Conservation (phyloP, 2,329 filamentous ascomycete genomes). For the Aotearoamyces nothofagi region DNA sequence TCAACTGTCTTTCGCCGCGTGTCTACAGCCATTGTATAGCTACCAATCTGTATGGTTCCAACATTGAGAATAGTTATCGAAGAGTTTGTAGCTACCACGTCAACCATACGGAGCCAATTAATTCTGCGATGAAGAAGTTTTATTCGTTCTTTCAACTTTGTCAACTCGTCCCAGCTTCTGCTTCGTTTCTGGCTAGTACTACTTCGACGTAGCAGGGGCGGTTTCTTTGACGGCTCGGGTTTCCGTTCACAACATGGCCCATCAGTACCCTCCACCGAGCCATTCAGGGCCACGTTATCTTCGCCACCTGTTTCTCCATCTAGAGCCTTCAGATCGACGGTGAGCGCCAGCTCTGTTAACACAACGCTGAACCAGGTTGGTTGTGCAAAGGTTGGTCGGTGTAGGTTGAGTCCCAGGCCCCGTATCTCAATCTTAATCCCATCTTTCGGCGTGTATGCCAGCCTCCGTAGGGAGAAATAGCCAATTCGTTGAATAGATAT, state of each 20-base stretch:
- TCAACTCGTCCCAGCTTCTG: slow-evolving; percentile 70
- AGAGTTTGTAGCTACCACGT: slow-evolving; percentile 72
- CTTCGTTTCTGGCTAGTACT: slow-evolving; percentile 31
- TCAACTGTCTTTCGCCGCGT: slow-evolving; percentile 86
- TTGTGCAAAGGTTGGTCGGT: slow-evolving; percentile 90
- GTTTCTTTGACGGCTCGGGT: slow-evolving; percentile 6
- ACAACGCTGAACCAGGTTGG: slow-evolving; percentile 93
- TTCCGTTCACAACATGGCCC: slow-evolving; percentile 9
- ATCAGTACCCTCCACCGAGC: slow-evolving; percentile 13
- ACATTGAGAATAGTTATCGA: slow-evolving; percentile 65
- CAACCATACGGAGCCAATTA: slow-evolving; percentile 77
- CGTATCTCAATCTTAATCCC: slow-evolving; percentile 82
- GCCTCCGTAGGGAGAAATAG: slow-evolving; percentile 78
- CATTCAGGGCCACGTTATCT: slow-evolving; percentile 11
- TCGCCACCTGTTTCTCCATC: slow-evolving; percentile 25
- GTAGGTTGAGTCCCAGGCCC: slow-evolving; percentile 73
- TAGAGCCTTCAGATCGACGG: slow-evolving; percentile 59
- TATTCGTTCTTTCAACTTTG: slow-evolving; percentile 65
- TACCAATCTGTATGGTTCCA: slow-evolving; percentile 72
- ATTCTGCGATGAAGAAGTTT: slow-evolving; percentile 79
- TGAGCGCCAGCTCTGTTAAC: slow-evolving; percentile 71
- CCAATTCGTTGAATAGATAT: slow-evolving; percentile 92
- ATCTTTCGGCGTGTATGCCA: slow-evolving; percentile 80
- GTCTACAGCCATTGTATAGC: slow-evolving; percentile 74
- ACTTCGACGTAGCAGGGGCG: slow-evolving; percentile 9